Percentiles rank a stretch among this genome's conserved stretches.
Evolutionary conservation across 2,329 filamentous ascomycete genomes (phyloP).

Genomic region (Aurifilum marmelostoma): DNA sequence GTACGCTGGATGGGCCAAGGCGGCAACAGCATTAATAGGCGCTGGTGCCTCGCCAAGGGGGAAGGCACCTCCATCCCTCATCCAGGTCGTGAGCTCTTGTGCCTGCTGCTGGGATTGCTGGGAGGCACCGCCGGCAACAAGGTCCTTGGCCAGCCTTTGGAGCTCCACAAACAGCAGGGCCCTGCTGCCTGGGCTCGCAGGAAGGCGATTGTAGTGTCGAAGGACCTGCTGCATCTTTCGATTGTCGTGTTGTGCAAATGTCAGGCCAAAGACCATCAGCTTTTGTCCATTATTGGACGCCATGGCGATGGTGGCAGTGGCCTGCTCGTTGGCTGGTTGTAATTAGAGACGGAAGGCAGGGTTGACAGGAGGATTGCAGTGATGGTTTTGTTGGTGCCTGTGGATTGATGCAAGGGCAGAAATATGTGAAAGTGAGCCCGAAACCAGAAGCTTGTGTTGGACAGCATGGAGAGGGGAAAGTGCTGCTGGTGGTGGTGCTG

Average conservation of each 20-base stretch:
- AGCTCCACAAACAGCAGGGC: constrained; percentile 24
- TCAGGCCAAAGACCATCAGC: constrained; percentile 28
- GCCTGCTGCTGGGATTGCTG: constrained; percentile 7
- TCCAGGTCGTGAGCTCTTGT: constrained; percentile 23
- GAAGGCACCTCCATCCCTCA: constrained; percentile 24
- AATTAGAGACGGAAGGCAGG: not conserved
- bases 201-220: constrained; percentile 22
- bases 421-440: not conserved
- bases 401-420: not conserved
- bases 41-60: constrained; percentile 1
- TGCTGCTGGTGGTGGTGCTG: not conserved
- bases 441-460: not conserved
- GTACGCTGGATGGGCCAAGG: not conserved
- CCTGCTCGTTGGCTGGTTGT: not conserved
- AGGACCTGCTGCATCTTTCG: constrained; percentile 29
- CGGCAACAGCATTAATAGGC: not conserved
- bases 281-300: constrained; percentile 25
- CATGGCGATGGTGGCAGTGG: constrained; percentile 9
- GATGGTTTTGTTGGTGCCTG: not conserved
- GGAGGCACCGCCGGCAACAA: constrained; percentile 13
- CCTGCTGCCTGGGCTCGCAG: constrained; percentile 21
- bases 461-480: not conserved
- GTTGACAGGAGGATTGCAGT: not conserved
- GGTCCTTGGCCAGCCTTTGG: constrained; percentile 22
- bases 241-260: constrained; percentile 26